Evolutionary conservation across 2,329 filamentous ascomycete species (phyloP), one percentile per base, ranked within the genome.

Genomic region (Pseudogymnoascus sp.): DNA sequence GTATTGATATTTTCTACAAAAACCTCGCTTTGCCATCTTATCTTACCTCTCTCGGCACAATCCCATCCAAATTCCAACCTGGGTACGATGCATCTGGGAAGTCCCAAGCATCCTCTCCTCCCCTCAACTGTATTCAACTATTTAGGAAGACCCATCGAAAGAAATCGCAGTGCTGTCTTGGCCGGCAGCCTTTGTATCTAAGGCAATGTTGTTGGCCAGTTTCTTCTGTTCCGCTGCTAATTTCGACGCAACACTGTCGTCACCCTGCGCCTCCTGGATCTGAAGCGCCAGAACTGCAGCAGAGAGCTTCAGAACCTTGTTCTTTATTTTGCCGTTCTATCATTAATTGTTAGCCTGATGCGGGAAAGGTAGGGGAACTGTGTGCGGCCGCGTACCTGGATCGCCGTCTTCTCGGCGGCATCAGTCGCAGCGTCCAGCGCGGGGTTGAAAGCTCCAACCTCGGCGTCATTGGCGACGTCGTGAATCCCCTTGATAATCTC

Each of bases 241-340:
- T 66, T 81, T 76, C 5, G 69, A 75, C 10, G 76, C 69, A 0
- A 80, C 78, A 61, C 63, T 61, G 64, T 80, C 76, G 14, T 77
- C 63, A 22, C 83, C 82, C 66, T 84, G 79, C 0, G 82, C 82
- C 62, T 77, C 72, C 65, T 84, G 74, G 37, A 81, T 76, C 71
- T 79, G 73, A 7, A 85, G 78, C 67, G 78, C 75, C 31, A 84
- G 71, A 33, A 83, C 74, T 61, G 80, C 80, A 28, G 81, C 79
- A 40, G 78, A 79, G 66, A 85, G 75, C 75, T 85, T 85, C 61
- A 85, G 73, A 14, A 85, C 80, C 75, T 85, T 85, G 78, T 84
- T 84, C 79, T 83, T 82, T 65, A 79, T 84, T 75, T 84, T 84
- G 70, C 81, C 81, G 61, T 78, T 76, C 78, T 80, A 62, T 38